Evolutionary conservation across 2,329 filamentous ascomycete genomes (phyloP), one percentile per base, ranked within the genome.

Genomic region (Leptographium lundbergii): DNA sequence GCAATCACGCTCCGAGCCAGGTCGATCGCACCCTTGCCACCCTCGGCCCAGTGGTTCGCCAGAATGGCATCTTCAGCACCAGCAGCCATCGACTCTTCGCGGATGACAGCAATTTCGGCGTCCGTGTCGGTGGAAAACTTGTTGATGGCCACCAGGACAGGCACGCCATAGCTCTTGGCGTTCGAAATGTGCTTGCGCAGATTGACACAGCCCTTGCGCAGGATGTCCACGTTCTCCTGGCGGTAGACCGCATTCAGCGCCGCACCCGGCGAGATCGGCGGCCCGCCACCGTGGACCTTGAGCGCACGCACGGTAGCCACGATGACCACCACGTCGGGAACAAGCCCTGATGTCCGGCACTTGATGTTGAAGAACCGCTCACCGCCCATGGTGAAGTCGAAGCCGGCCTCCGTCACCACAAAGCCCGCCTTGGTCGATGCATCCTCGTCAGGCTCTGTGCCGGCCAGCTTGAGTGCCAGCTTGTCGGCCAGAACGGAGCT

Each of bases 311-410:
- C 89, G 2, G 94, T 99, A 27, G 94, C 92, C 45, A 99, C 94
- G 61, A 99, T 86, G 52, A 99, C 90, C 7, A 96, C 91, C 1
- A 91, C 89, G 68, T 99, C 94, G 2, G 94, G 94, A 2, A 90
- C 84, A 53, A 99, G 85, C 27, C 92, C 92, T 6, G 92, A 96
- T 11, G 91, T 88, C 61, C 94, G 88, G 77, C 94, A 97, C 81
- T 99, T 99, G 80, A 99, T 97, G 78, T 99, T 97, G 84, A 99
- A 97, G 81, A 99, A 99, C 57, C 94, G 88, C 80, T 99, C 94
- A 63, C 94, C 94, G 64, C 94, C 94, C 94, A 99, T 99, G 67
- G 94, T 97, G 76, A 99, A 99, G 74, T 99, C 94, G 72, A 99
- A 99, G 11, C 94, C 94, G 57, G 94, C 92, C 73, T 99, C 94